phyloP scores from a whole-genome alignment of 345 rosid species.

The Fremontodendron californicum region DNA sequence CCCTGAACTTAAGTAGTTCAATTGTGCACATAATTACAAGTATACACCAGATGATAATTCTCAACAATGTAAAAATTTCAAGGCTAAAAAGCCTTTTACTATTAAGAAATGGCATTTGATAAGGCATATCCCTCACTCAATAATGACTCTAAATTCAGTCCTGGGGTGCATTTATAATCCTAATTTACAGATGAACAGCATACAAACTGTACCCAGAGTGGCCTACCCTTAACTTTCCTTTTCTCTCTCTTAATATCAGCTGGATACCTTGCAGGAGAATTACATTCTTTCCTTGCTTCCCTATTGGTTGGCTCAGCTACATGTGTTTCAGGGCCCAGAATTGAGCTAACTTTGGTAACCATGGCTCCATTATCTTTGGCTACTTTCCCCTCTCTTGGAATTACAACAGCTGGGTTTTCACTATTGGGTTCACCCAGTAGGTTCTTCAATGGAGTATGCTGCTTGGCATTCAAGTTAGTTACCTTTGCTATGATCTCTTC shows the following conservation, averaged over 20 bases:
- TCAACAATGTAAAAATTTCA: background rate
- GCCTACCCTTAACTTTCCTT: slow-evolving; percentile 79
- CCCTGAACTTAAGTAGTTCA: background rate
- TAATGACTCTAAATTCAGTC: background rate
- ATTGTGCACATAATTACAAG: background rate
- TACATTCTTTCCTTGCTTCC: slow-evolving; percentile 51
- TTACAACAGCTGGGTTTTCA: slow-evolving; percentile 20
- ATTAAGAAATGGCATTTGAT: background rate
- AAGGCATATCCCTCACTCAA: background rate
- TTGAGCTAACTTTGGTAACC: slow-evolving; percentile 34
- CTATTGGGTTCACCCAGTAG: slow-evolving; percentile 54
- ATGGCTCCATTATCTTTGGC: slow-evolving; percentile 8
- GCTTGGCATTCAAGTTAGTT: slow-evolving; percentile 52
- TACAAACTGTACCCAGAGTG: slow-evolving; percentile 75
- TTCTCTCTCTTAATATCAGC: slow-evolving; percentile 63
- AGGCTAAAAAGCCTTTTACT: background rate
- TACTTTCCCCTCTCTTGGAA: slow-evolving; percentile 20
- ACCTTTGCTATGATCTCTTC: slow-evolving; percentile 68
- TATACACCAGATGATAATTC: background rate
- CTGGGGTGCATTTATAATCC: background rate
- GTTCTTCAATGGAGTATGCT: slow-evolving; percentile 65
- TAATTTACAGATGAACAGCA: slow-evolving; percentile 78
- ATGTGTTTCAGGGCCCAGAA: slow-evolving; percentile 32
- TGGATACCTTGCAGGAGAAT: slow-evolving; percentile 64
- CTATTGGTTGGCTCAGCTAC: slow-evolving; percentile 29